Evolutionary conservation across 164 flowering plant species (phyloP).

Genomic region (Chimonanthus salicifolius): DNA sequence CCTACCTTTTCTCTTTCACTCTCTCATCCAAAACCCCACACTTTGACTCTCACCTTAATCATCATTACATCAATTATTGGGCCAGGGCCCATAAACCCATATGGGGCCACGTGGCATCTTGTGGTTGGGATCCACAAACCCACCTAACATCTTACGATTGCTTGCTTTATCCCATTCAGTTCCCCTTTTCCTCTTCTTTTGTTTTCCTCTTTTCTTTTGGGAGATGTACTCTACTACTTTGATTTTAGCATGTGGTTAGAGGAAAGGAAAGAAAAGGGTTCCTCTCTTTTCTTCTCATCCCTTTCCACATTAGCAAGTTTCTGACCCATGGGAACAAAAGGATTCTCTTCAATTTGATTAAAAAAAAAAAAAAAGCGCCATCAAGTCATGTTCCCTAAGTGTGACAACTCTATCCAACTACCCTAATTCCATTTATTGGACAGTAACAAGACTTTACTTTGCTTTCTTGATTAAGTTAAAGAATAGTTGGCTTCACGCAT

Average conservation of each 20-base stretch:
- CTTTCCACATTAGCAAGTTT: background rate
- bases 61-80: constrained; percentile 29
- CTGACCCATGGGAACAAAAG: background rate
- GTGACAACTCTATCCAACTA: background rate
- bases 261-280: background rate
- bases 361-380: background rate
- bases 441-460: background rate
- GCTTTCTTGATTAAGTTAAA: background rate
- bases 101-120: background rate
- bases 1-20: background rate
- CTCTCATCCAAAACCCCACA: constrained; percentile 1
- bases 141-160: constrained; percentile 7
- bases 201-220: background rate
- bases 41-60: constrained; percentile 15
- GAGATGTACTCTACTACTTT: background rate
- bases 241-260: constrained; percentile 2
- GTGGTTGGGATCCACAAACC: background rate
- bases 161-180: constrained; percentile 6
- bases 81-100: constrained; percentile 6
- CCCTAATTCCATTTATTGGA: background rate
- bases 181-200: background rate
- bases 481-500: background rate
- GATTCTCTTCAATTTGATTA: background rate
- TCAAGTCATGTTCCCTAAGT: background rate
- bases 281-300: background rate